These are phyloP conservation scores for Paraglomus occultum DNA, from an alignment of 192 early-diverging fungal genomes.

Conservation along the genomic window DNA sequence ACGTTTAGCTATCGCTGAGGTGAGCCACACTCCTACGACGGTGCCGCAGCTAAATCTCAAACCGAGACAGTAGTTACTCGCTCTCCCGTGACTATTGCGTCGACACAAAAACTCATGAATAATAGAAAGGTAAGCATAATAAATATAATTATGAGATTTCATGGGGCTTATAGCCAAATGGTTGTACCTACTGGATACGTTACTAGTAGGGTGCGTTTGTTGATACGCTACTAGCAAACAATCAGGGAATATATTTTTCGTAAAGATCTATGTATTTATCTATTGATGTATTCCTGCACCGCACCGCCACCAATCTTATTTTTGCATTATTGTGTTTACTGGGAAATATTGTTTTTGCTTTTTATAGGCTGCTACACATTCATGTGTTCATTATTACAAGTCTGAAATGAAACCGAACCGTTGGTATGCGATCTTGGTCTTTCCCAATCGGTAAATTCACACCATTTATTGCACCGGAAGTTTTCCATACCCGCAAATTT, in stretches of 20 bases:
- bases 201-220: slow-evolving; percentile 26
- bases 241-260: slow-evolving; percentile 16
- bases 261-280: not conserved
- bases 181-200: slow-evolving; percentile 5
- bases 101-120: not conserved
- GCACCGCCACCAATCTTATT: slow-evolving; percentile 21
- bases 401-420: too few species aligned
- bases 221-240: slow-evolving; percentile 21
- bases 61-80: too few species aligned
- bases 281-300: slow-evolving; percentile 21
- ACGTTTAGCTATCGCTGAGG: too few species aligned
- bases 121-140: slow-evolving; percentile 23
- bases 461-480: too few species aligned
- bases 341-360: slow-evolving; percentile 7
- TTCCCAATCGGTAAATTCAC: too few species aligned
- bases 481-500: too few species aligned
- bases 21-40: too few species aligned
- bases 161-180: slow-evolving; percentile 18
- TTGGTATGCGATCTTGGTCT: too few species aligned
- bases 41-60: too few species aligned
- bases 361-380: slow-evolving; percentile 16
- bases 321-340: slow-evolving; percentile 18
- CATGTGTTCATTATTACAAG: too few species aligned
- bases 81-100: too few species aligned
- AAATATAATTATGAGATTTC: not conserved